phyloP scores from a whole-genome alignment of 2,329 filamentous ascomycete genomes.

The Calonectria crousiana region DNA sequence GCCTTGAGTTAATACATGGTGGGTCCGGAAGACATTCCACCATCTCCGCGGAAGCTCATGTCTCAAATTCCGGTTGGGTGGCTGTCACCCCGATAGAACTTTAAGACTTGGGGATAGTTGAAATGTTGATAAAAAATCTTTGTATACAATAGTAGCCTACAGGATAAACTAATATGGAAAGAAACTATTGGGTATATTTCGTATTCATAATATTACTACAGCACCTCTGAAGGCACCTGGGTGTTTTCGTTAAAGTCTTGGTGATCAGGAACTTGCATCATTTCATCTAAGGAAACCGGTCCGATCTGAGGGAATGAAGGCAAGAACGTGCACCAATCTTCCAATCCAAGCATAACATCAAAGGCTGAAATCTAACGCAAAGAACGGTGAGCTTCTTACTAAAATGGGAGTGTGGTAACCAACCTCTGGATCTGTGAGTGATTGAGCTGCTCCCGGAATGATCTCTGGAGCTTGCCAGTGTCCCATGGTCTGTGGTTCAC shows the following conservation, averaged over 20 bases:
- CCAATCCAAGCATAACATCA: slow-evolving; percentile 1
- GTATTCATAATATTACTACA: too few relatives aligned
- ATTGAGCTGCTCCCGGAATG: not conserved
- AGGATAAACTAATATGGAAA: not conserved
- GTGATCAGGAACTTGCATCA: not conserved
- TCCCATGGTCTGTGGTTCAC: not conserved
- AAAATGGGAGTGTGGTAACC: not conserved
- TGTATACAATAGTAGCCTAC: rapidly evolving
- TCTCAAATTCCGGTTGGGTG: not conserved
- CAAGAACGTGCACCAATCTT: slow-evolving; percentile 19
- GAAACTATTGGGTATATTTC: not conserved
- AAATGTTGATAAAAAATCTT: not conserved
- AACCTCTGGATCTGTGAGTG: not conserved
- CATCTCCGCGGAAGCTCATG: not conserved
- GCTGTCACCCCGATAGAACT: not conserved
- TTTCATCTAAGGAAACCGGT: not conserved
- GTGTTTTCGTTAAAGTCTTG: not conserved
- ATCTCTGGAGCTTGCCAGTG: not conserved
- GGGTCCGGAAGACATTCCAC: not conserved
- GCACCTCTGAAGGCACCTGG: not conserved
- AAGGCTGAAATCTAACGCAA: slow-evolving; percentile 11
- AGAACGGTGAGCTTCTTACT: not conserved
- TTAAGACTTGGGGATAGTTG: not conserved
- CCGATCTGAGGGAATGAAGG: slow-evolving; percentile 9
- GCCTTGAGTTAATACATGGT: not conserved